Evolutionary conservation across 208 protist genomes (phyloP).

Genomic region (Trypanosoma scelopori): DNA sequence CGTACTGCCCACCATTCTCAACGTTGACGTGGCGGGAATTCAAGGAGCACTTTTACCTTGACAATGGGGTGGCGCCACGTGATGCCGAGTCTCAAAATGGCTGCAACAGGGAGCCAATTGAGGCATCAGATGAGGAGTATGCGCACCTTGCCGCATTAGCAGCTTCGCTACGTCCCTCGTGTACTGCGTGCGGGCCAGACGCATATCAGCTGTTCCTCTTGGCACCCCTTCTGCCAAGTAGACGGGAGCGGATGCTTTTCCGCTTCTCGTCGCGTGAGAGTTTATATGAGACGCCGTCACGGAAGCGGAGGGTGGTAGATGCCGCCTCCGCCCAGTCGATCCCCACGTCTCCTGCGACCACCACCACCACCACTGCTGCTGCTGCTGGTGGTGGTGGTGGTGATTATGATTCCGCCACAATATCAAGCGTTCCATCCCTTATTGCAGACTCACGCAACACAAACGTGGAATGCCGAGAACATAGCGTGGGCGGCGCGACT

Average conservation of each 20-base stretch:
- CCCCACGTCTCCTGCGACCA: no score
- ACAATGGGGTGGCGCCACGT: not conserved
- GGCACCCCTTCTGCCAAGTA: not conserved
- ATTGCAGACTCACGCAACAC: no score
- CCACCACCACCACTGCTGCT: no score
- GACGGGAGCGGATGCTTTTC: not conserved
- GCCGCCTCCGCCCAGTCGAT: no score
- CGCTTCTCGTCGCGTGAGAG: not conserved
- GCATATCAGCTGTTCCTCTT: slow-evolving; percentile 6
- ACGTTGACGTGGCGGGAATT: slow-evolving; percentile 22
- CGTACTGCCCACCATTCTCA: not conserved
- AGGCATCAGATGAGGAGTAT: not conserved
- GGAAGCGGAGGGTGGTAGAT: not conserved
- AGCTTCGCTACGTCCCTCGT: slow-evolving; percentile 11
- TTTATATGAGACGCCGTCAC: slow-evolving; percentile 15
- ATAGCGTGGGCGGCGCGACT: no score
- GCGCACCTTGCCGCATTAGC: not conserved
- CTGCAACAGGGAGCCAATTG: not conserved
- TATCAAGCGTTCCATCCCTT: no score
- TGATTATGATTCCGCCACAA: no score
- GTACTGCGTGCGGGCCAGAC: slow-evolving; percentile 13
- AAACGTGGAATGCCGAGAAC: no score
- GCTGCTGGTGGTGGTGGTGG: no score
- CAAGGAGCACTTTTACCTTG: slow-evolving; percentile 21
- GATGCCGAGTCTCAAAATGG: not conserved